A percentile compares a stretch with the other conserved stretches of the same genome.
phyloP scores from a whole-genome alignment of 2,329 filamentous ascomycete species.

The Torrubiella hemipterigena region DNA sequence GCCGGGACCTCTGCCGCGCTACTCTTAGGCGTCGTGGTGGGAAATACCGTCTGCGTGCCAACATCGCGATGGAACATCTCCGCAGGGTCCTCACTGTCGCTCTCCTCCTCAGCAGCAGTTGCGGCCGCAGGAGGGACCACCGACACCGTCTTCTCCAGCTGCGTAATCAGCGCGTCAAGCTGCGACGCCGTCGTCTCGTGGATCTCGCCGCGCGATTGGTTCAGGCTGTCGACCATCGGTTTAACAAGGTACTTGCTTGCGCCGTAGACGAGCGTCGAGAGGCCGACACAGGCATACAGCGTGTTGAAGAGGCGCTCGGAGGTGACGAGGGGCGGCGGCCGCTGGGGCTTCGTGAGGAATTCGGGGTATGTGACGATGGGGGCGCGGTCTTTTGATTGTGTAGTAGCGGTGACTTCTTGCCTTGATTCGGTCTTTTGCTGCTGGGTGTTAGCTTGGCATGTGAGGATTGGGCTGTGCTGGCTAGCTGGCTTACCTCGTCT shows the following conservation, averaged over 20 bases:
- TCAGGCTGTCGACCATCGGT: slow-evolving; percentile 44
- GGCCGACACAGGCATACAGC: slow-evolving; percentile 42
- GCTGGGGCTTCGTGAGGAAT: slow-evolving; percentile 46
- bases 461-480: not conserved
- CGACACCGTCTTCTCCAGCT: slow-evolving; percentile 47
- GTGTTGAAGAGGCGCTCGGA: slow-evolving; percentile 45
- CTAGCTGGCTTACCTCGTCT: slow-evolving; percentile 6
- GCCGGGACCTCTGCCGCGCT: slow-evolving; percentile 12
- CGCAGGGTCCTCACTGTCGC: slow-evolving; percentile 51
- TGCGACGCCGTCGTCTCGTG: slow-evolving; percentile 33
- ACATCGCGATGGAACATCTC: slow-evolving; percentile 75
- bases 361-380: slow-evolving; percentile 61
- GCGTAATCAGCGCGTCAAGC: slow-evolving; percentile 32
- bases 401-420: slow-evolving; percentile 10
- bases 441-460: slow-evolving; percentile 5
- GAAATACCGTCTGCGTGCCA: slow-evolving; percentile 59
- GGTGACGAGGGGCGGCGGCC: slow-evolving; percentile 51
- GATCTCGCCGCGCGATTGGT: slow-evolving; percentile 39
- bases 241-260: slow-evolving; percentile 56
- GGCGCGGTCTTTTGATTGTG: slow-evolving; percentile 28
- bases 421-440: slow-evolving; percentile 12
- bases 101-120: slow-evolving; percentile 29
- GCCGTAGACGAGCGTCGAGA: slow-evolving; percentile 57
- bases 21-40: slow-evolving; percentile 3
- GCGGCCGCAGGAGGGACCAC: slow-evolving; percentile 34